Percentiles rank a stretch among this genome's conserved stretches.
These are phyloP conservation scores for Durusdinium trenchii DNA, from an alignment of 73 alveolate species.

Conservation along the genomic window DNA sequence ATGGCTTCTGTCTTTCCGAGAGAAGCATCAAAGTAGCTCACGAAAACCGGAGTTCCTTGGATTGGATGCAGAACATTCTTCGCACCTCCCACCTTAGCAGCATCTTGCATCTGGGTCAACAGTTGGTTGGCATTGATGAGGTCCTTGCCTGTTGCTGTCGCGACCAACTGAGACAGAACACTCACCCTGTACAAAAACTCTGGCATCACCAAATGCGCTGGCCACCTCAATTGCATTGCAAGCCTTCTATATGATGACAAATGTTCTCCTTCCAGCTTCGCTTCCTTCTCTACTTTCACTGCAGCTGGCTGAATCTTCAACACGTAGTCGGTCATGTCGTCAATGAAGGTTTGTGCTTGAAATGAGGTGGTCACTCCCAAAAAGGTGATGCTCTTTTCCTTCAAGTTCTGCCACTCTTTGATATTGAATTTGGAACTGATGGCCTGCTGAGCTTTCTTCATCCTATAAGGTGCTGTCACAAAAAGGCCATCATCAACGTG, in stretches of 20 bases:
- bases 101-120: neutral
- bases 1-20: neutral
- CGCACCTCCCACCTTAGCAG: neutral
- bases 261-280: neutral
- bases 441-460: neutral
- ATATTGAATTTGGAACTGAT: neutral
- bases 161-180: neutral
- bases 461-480: no score
- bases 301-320: no score
- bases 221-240: neutral
- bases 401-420: neutral
- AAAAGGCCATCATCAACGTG: conserved; percentile 31
- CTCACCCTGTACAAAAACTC: neutral
- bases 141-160: neutral
- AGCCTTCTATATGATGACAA: neutral
- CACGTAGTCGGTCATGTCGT: no score
- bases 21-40: conserved; percentile 14
- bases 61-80: neutral
- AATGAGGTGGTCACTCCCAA: neutral
- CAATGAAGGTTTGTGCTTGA: neutral
- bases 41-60: neutral
- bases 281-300: neutral
- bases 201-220: neutral
- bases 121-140: neutral
- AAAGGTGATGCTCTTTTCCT: neutral